These are phyloP conservation scores for Neurospora sp. DNA, from an alignment of 495 filamentous ascomycete genomes.

Conservation along the genomic window DNA sequence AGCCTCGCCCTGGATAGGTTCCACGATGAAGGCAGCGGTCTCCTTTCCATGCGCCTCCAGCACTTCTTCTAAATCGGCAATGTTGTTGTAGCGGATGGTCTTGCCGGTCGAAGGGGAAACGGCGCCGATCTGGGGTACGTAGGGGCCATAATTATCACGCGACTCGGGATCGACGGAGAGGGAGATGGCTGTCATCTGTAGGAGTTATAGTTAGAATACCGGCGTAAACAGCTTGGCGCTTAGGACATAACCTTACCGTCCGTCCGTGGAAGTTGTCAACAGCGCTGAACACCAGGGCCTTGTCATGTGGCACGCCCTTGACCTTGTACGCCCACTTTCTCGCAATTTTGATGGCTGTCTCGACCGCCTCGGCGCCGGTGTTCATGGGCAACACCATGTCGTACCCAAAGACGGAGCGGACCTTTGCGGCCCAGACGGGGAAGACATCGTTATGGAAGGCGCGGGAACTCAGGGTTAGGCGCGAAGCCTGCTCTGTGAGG, in stretches of 20 bases:
- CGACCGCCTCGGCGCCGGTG: slow-evolving; percentile 96
- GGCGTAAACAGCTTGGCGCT: not conserved
- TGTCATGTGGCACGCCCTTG: slow-evolving; percentile 77
- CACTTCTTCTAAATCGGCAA: slow-evolving; percentile 67
- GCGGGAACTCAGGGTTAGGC: slow-evolving; percentile 85
- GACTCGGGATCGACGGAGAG: slow-evolving; percentile 93
- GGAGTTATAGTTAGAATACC: not conserved
- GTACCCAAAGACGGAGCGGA: slow-evolving; percentile 78
- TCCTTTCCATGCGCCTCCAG: slow-evolving; percentile 73
- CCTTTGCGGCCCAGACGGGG: slow-evolving; percentile 88
- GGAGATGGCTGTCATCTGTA: slow-evolving; percentile 84
- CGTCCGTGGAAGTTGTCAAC: slow-evolving; percentile 94
- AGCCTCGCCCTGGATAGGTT: slow-evolving; percentile 97
- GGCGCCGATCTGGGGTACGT: slow-evolving; percentile 79
- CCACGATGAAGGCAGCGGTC: slow-evolving; percentile 88
- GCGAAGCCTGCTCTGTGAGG: slow-evolving; percentile 78
- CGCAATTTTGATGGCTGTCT: slow-evolving; percentile 95
- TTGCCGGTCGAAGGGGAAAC: slow-evolving; percentile 66
- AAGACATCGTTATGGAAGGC: slow-evolving; percentile 99
- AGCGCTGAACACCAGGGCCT: slow-evolving; percentile 77
- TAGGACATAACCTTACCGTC: slow-evolving; percentile 53
- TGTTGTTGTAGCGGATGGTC: slow-evolving; percentile 75
- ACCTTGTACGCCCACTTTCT: slow-evolving; percentile 98
- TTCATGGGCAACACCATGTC: slow-evolving; percentile 99
- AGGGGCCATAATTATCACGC: slow-evolving; percentile 93